Evolutionary conservation across 768 basidiomycete genomes (phyloP), one percentile per base, ranked within the genome.

Genomic region (Lactarius sanguifluus): DNA sequence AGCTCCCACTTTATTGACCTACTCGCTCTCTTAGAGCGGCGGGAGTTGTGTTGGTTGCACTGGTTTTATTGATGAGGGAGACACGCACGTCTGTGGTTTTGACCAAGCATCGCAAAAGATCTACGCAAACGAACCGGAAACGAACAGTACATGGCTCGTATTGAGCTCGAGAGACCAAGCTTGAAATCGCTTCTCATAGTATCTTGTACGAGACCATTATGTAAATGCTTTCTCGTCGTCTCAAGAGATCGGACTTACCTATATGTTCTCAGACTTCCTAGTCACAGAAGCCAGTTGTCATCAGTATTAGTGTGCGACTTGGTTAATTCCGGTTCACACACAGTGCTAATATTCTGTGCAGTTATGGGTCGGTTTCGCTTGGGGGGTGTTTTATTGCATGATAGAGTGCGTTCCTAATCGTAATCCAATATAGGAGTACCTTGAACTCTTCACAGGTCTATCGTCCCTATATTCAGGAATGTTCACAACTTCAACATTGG

Each of bases 221-320:
- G 91, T 91, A 67, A 70, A 87, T 83, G 2, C 64, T 28, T 55
- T 43, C 28, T 36, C 6, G 5, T 16, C 66, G 45, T 50, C 15
- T 50, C 64, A 3, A 59, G n/a, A 40, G 62, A 20, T 47, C 28
- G 25, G 18, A 32, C 28, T 47, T 59, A 45, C 43, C 2, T 30
- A 30, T 12, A 1, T 2, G 15, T 56, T 59, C 52, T 30, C 66
- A 91, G 89, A 84, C 62, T 75, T 93, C 25, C 76, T 92, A 66
- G 66, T 83, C 16, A 89, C 89, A 0, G 94, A 95, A 95, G 73
- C 90, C 89, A 0, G 82, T 88, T 41, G 91, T 94, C 8, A 76
- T 82, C 3, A 86, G 86, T 71, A 90, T 94, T 72, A 88, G 86
- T 72, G 89, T 90, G 73, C 43, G 84, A 76, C 9, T 30, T 28